Conservation (phyloP, 2,329 filamentous ascomycete species). For the Cytospora paraplurivora region DNA sequence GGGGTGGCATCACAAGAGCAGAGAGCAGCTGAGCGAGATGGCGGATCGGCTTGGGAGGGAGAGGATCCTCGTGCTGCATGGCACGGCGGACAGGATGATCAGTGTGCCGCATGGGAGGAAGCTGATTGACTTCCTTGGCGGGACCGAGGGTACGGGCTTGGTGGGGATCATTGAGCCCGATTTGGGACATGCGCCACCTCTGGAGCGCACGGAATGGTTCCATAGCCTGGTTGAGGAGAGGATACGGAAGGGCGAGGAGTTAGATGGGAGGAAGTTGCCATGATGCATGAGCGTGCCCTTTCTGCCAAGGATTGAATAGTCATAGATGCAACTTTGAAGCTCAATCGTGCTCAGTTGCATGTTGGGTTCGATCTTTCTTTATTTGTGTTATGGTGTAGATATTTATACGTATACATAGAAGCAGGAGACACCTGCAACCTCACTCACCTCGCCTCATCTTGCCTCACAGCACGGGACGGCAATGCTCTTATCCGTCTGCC, state of each 20-base stretch:
- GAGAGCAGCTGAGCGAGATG: conserved; percentile 65
- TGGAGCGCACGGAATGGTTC: conserved; percentile 72
- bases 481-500: background rate
- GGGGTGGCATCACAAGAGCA: conserved; percentile 76
- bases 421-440: background rate
- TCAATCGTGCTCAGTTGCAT: background rate
- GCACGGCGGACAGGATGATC: conserved; percentile 77
- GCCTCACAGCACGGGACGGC: background rate
- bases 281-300: background rate
- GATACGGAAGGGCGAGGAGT: conserved; percentile 54
- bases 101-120: conserved; percentile 68
- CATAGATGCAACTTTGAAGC: background rate
- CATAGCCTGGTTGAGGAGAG: conserved; percentile 62
- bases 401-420: background rate
- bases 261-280: conserved; percentile 37
- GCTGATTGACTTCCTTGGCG: conserved; percentile 64
- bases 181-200: conserved; percentile 73
- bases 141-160: conserved; percentile 18
- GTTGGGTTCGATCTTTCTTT: background rate
- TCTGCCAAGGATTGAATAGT: background rate
- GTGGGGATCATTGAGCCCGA: conserved; percentile 66
- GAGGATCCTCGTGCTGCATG: conserved; percentile 77
- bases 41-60: conserved; percentile 70
- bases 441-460: background rate
- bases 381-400: background rate